phyloP scores from a whole-genome alignment of 768 basidiomycete genomes.

The Kwoniella europaea region DNA sequence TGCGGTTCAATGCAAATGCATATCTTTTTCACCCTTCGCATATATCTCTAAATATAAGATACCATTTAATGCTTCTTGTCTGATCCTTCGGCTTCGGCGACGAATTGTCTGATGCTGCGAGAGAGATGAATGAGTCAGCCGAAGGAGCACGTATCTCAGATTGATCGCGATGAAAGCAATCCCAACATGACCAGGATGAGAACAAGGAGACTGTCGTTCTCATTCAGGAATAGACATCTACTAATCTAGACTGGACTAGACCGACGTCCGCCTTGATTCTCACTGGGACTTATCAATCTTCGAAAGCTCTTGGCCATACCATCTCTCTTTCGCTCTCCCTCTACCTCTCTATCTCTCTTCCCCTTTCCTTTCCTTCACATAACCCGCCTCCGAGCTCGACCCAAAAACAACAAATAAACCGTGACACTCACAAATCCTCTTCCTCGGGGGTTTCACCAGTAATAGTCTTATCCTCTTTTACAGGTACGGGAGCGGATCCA shows the following conservation, averaged over 20 bases:
- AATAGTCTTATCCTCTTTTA: conserved; percentile 36
- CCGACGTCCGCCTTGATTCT: too few species aligned
- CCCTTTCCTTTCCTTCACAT: too few species aligned
- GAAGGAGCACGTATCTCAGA: neutral
- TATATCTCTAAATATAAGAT: neutral
- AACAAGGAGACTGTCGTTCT: too few species aligned
- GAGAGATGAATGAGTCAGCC: neutral
- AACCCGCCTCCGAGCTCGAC: too few species aligned
- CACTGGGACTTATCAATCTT: too few species aligned
- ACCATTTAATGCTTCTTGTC: conserved; percentile 31
- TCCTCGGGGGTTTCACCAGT: conserved; percentile 48
- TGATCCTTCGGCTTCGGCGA: conserved; percentile 56
- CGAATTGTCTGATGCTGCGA: conserved; percentile 56
- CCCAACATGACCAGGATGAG: too few species aligned
- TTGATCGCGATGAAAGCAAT: neutral
- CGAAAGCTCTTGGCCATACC: too few species aligned
- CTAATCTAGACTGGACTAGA: too few species aligned
- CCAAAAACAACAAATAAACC: too few species aligned
- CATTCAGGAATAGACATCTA: too few species aligned
- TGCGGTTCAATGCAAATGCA: conserved; percentile 26
- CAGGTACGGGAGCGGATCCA: conserved; percentile 27
- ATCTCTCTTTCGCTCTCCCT: neutral
- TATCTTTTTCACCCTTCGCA: conserved; percentile 18
- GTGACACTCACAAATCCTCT: conserved; percentile 58
- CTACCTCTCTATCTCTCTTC: too few species aligned